phyloP scores from a whole-genome alignment of 768 basidiomycete genomes.

The Lentinula detonsa region DNA sequence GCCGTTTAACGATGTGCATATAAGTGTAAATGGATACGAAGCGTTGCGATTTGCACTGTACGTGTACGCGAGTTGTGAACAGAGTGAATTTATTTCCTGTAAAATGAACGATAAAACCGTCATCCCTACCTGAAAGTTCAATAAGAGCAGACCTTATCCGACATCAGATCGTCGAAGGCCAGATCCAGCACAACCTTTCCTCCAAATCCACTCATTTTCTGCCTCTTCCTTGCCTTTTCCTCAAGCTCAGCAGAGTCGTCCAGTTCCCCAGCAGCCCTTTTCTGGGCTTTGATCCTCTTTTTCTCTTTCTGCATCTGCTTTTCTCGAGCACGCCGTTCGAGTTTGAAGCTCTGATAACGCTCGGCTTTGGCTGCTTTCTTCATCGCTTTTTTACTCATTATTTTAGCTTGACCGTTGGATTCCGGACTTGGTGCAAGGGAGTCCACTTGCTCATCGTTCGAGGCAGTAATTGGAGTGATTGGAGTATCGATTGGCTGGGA shows the following conservation, averaged over 20 bases:
- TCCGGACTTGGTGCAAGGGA: background rate
- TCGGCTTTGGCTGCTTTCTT: slow-evolving; percentile 74
- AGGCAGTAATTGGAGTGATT: background rate
- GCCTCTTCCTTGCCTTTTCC: slow-evolving; percentile 21
- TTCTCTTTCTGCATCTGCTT: slow-evolving; percentile 74
- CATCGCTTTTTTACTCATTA: slow-evolving; percentile 56
- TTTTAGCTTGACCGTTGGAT: slow-evolving; percentile 5
- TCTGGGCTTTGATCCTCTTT: slow-evolving; percentile 52
- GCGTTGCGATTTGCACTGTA: slow-evolving; percentile 84
- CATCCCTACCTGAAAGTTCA: background rate
- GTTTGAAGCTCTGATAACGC: slow-evolving; percentile 57
- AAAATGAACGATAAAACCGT: background rate
- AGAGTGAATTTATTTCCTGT: slow-evolving; percentile 88
- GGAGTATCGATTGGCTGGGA: background rate
- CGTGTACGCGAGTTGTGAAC: slow-evolving; percentile 85
- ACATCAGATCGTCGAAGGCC: slow-evolving; percentile 91
- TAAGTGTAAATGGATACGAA: slow-evolving; percentile 60
- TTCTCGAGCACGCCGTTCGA: slow-evolving; percentile 71
- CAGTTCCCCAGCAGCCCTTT: slow-evolving; percentile 60
- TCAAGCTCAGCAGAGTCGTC: slow-evolving; percentile 38
- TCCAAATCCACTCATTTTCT: slow-evolving; percentile 34
- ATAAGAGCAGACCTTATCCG: slow-evolving; percentile 65
- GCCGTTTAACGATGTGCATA: slow-evolving; percentile 80
- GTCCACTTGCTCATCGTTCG: background rate
- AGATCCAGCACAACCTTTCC: slow-evolving; percentile 81